Base-by-base conservation (phyloP, 176 grass and related monocot genomes). In the Eragrostis curvula region DNA sequence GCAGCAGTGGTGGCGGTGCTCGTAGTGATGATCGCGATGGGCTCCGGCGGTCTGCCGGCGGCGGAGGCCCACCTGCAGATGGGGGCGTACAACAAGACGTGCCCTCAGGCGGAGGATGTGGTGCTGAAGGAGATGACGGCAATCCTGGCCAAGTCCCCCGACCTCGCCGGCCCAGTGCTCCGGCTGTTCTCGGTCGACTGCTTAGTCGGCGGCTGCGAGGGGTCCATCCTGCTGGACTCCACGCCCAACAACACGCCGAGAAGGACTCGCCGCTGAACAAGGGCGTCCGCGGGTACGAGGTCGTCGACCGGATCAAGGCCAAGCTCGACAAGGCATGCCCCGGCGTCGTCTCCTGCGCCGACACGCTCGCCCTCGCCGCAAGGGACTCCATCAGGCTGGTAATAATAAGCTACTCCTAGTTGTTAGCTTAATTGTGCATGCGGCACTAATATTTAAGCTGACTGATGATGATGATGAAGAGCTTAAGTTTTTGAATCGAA, bases 161-260 rank as follows among this genome's bases (percentile, higher is more conserved):
- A 84, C 7, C 71, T 97, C 3, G 81, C 87, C 44, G 80, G 64
- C 43, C 20, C 90, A 10, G 48, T 92, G 41, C 86, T 96, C 47
- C 86, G 85, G 46, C 83, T 93, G 47, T 89, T 92, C 79, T 93
- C 91, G 83, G 88, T 88, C 0, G 93, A 96, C 75, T 96, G 88
- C 84, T 89, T 96, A 24, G 53, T 74, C 3, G 69, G 75, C 81
- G 94, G 94, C 12, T 97, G 94, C 72, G 91, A 97, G n/a, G 94
- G 73, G 0, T 93, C 91, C 3, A 80, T 97, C 51, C 86, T 97
- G 48, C 62, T 94, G 1, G 28, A 97, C 88, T 97, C 94, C 12
- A 93, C 86, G 3, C 9, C 77, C 24, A 29, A 15, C 29, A 89
- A 87, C 80, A 73, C 9, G 94, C 91, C 27, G 94, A 97, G 91